Evolutionary conservation across 202 grass and related monocot species (phyloP).

Genomic region (Setaria viridis): DNA sequence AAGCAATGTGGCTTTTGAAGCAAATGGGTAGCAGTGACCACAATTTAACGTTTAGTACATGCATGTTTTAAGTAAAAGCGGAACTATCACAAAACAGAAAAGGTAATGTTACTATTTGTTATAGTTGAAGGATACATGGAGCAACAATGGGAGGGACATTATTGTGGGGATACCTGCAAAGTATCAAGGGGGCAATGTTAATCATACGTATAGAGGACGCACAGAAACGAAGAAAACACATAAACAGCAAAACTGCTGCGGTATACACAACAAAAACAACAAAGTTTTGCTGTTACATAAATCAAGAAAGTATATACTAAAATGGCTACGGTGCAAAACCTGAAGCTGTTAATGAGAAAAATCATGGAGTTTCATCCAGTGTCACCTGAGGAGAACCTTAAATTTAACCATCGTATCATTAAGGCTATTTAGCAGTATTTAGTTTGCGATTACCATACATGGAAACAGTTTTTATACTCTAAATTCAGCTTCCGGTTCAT

Average conservation of each 20-base stretch:
- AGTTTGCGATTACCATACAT: conserved; percentile 28
- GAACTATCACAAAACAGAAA: conserved; percentile 23
- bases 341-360: conserved; percentile 12
- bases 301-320: conserved; percentile 13
- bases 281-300: not conserved
- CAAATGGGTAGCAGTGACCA: not conserved
- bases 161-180: conserved; percentile 87
- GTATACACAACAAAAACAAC: conserved; percentile 7
- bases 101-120: conserved; percentile 37
- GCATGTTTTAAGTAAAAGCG: conserved; percentile 6
- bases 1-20: conserved; percentile 15
- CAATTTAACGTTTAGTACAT: not conserved
- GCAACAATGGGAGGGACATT: conserved; percentile 68
- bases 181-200: conserved; percentile 34
- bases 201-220: not conserved
- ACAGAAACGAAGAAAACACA: not conserved
- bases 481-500: conserved; percentile 13
- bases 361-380: conserved; percentile 6
- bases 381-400: conserved; percentile 7
- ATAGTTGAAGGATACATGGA: conserved; percentile 83
- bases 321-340: not conserved
- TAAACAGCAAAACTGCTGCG: not conserved
- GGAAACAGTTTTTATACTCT: not conserved
- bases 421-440: not conserved
- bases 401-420: not conserved